Conservation (phyloP, 2,329 filamentous ascomycete genomes). For the Colletotrichum trifolii region DNA sequence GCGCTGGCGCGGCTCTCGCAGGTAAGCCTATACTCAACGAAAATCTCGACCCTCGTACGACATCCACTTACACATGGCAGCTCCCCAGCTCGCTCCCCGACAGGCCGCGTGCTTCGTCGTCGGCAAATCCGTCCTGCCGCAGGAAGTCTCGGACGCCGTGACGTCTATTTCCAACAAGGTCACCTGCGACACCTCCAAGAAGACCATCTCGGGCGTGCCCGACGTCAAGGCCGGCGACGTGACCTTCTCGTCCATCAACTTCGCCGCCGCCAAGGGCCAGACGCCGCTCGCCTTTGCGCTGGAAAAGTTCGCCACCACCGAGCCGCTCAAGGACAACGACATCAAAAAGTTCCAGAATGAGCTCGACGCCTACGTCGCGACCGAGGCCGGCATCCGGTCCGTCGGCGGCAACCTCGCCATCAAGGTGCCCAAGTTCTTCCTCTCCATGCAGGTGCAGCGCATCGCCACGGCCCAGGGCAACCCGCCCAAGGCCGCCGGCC, state of each 20-base stretch:
- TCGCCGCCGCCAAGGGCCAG: constrained; percentile 56
- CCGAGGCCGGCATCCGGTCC: constrained; percentile 67
- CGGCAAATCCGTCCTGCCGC: constrained; percentile 61
- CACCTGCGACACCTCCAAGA: constrained; percentile 60
- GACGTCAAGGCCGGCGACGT: constrained; percentile 64
- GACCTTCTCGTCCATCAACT: constrained; percentile 67
- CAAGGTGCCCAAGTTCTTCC: constrained; percentile 73
- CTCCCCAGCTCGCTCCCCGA: constrained; percentile 39
- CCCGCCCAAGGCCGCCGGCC: constrained; percentile 59
- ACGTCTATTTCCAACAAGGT: constrained; percentile 54
- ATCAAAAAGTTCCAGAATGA: constrained; percentile 63
- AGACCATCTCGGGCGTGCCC: constrained; percentile 64
- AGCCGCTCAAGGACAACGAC: constrained; percentile 59
- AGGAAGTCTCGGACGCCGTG: constrained; percentile 58
- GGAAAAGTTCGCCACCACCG: constrained; percentile 61
- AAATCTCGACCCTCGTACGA: too few species aligned
- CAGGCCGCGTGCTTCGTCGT: constrained; percentile 64
- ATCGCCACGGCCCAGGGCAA: constrained; percentile 70
- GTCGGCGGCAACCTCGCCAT: constrained; percentile 64
- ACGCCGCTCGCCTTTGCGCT: constrained; percentile 66
- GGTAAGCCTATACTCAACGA: constrained; percentile 8
- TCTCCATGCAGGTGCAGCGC: constrained; percentile 67
- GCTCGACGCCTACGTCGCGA: constrained; percentile 68
- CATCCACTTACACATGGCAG: not conserved
- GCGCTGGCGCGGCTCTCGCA: constrained; percentile 31